Percentiles rank a stretch among this genome's conserved stretches.
Evolutionary conservation across 345 rosid species (phyloP).

Genomic region (Heritiera littoralis): DNA sequence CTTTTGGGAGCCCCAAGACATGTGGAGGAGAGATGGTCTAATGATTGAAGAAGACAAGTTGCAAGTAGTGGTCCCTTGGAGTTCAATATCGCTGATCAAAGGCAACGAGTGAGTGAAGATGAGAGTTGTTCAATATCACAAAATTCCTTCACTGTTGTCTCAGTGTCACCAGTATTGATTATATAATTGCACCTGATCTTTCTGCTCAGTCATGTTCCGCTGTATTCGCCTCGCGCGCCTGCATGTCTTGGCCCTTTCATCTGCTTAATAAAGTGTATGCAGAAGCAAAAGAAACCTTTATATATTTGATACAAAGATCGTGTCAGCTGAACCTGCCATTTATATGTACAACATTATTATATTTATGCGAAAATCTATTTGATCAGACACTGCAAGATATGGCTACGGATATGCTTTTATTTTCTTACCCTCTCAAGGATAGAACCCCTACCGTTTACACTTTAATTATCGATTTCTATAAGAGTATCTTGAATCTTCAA

Average conservation of each 20-base stretch:
- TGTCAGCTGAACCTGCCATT: neutral
- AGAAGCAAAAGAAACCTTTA: neutral
- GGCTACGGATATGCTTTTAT: neutral
- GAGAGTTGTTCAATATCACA: neutral
- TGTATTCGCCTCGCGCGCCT: constrained; percentile 30
- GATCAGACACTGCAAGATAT: neutral
- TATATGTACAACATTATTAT: neutral
- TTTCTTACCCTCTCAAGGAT: neutral
- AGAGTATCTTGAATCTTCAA: no score
- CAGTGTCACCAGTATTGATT: neutral
- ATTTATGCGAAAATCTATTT: neutral
- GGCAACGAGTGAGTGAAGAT: neutral
- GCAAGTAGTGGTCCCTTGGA: constrained; percentile 36
- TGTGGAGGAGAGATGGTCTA: constrained; percentile 30
- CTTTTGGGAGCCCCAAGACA: constrained; percentile 24
- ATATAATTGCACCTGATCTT: neutral
- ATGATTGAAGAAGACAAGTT: constrained; percentile 38
- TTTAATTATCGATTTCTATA: no score
- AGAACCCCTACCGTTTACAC: no score
- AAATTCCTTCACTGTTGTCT: neutral
- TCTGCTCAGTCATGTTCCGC: neutral
- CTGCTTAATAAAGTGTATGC: constrained; percentile 27
- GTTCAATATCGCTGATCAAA: neutral
- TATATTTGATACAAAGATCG: neutral
- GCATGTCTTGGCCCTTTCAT: constrained; percentile 49